Conservation (phyloP, 352 stramenopile species). For the Lagenidium sp. region DNA sequence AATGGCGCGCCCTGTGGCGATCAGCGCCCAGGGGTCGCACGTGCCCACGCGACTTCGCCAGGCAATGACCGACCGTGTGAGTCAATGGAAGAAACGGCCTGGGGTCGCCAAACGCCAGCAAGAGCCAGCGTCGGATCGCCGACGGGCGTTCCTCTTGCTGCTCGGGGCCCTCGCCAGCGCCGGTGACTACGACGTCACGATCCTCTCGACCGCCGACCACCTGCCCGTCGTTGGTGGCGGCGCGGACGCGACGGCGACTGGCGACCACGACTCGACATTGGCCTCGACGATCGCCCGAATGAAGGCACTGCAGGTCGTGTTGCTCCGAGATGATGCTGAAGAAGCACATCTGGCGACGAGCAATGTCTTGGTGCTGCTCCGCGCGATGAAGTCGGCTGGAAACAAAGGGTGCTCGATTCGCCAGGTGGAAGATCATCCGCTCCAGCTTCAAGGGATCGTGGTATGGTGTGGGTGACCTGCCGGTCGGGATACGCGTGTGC, state of each 20-base stretch:
- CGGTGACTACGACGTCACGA: no score
- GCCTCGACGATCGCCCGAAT: background rate
- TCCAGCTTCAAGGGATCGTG: constrained; percentile 23
- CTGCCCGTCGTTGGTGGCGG: no score
- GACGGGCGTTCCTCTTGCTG: no score
- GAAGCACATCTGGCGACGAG: constrained; percentile 6
- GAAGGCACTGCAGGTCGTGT: constrained; percentile 20
- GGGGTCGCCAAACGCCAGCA: background rate
- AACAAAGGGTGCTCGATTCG: constrained; percentile 16
- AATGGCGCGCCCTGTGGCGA: constrained; percentile 8
- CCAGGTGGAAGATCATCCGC: constrained; percentile 19
- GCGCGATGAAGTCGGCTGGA: constrained; percentile 13
- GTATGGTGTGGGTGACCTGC: constrained; percentile 12
- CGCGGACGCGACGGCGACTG: no score
- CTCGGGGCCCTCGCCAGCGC: no score
- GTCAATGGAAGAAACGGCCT: constrained; percentile 3
- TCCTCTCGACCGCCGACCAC: no score
- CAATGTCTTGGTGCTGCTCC: constrained; percentile 19
- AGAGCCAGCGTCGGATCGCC: no score
- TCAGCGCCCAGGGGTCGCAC: constrained; percentile 4
- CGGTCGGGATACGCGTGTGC: no score
- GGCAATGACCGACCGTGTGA: constrained; percentile 7
- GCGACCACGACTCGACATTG: background rate
- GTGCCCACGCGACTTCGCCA: constrained; percentile 3
- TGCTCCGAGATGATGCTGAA: constrained; percentile 32